phyloP scores from a whole-genome alignment of 441 rosid species.

The Croton setiger region DNA sequence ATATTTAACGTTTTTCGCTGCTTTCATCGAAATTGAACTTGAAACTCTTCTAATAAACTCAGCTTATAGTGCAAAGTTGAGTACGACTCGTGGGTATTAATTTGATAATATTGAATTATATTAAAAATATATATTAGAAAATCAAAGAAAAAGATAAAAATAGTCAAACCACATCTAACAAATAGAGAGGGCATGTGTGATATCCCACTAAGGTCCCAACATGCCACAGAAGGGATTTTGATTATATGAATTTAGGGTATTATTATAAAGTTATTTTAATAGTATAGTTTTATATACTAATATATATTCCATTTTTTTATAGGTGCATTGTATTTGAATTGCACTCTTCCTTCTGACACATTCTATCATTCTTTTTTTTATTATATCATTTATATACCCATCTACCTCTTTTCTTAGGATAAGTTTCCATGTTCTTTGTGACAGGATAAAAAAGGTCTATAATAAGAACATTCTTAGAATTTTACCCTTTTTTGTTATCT shows the following conservation, averaged over 20 bases:
- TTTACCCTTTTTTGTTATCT: not conserved
- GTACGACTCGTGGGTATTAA: not conserved
- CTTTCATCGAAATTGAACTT: too few species aligned
- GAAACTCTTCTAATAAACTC: too few species aligned
- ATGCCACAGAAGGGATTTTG: slow-evolving; percentile 25
- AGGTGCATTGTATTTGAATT: slow-evolving; percentile 64
- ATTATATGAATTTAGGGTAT: slow-evolving; percentile 21
- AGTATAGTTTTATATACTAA: not conserved
- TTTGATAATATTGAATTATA: too few species aligned
- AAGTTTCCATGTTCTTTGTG: slow-evolving; percentile 59
- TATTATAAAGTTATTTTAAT: not conserved
- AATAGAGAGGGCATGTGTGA: slow-evolving; percentile 43
- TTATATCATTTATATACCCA: slow-evolving; percentile 22
- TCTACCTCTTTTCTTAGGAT: slow-evolving; percentile 34
- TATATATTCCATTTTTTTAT: slow-evolving; percentile 27
- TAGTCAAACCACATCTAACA: slow-evolving; percentile 28
- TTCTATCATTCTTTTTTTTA: slow-evolving; percentile 40
- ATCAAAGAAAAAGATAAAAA: not conserved
- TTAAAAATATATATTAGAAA: not conserved
- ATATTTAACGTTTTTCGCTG: too few species aligned
- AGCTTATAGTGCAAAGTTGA: too few species aligned
- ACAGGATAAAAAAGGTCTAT: slow-evolving; percentile 19
- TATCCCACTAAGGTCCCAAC: slow-evolving; percentile 62
- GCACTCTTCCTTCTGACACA: slow-evolving; percentile 42
- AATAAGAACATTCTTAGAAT: slow-evolving; percentile 15